Conservation (phyloP, 768 basidiomycete species). For the Russula sp. region DNA sequence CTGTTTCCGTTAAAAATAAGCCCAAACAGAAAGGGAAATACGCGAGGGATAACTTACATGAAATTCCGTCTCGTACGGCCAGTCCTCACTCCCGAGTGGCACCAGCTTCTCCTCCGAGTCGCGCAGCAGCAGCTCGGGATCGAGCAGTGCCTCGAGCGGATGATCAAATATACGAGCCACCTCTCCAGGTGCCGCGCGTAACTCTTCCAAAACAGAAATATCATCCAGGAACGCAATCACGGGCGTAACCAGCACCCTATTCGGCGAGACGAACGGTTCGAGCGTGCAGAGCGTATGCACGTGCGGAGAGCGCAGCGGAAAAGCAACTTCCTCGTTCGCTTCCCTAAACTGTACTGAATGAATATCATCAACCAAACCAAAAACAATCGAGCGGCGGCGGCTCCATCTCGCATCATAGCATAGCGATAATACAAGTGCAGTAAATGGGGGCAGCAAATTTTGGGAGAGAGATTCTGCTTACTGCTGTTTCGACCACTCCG, state of each 20-base stretch:
- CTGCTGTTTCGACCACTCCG: constrained; percentile 68
- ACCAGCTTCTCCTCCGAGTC: constrained; percentile 47
- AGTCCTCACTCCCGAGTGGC: constrained; percentile 60
- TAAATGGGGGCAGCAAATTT: no score
- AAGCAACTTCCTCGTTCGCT: constrained; percentile 79
- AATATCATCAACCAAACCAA: not conserved
- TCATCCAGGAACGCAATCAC: constrained; percentile 69
- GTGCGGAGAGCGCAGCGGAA: constrained; percentile 55
- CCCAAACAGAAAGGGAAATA: not conserved
- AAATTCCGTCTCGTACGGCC: constrained; percentile 72
- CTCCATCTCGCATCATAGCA: no score
- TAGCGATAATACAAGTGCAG: no score
- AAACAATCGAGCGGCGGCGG: no score
- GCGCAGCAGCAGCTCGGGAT: constrained; percentile 50
- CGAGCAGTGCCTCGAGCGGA: constrained; percentile 68
- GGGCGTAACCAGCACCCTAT: constrained; percentile 70
- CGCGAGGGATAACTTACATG: constrained; percentile 46
- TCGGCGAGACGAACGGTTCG: constrained; percentile 66
- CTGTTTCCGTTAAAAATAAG: constrained; percentile 37
- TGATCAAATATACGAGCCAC: constrained; percentile 80
- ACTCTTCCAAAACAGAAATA: constrained; percentile 45
- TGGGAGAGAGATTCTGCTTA: constrained; percentile 36
- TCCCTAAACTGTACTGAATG: constrained; percentile 77
- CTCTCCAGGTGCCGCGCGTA: constrained; percentile 61
- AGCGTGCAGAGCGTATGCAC: constrained; percentile 60